phyloP scores from a whole-genome alignment of 768 basidiomycete species.

The Grammothele lineata region DNA sequence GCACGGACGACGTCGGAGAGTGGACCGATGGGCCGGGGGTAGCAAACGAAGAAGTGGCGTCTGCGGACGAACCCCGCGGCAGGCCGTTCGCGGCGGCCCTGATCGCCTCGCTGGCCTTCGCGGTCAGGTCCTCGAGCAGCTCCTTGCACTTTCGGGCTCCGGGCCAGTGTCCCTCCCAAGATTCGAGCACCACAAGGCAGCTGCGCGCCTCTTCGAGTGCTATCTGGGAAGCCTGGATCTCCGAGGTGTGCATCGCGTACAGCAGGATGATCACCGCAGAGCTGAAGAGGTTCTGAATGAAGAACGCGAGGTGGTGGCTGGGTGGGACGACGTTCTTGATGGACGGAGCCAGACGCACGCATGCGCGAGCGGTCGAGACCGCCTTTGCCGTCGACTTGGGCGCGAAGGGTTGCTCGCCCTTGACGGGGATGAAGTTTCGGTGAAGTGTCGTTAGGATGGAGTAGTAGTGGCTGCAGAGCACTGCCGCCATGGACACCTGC shows the following conservation, averaged over 20 bases:
- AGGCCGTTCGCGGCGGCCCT: conserved; percentile 24
- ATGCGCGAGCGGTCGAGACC: conserved; percentile 79
- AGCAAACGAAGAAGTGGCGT: conserved; percentile 3
- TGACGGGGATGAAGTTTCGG: conserved; percentile 82
- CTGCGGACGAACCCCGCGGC: conserved; percentile 17
- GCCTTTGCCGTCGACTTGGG: conserved; percentile 77
- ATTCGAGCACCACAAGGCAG: conserved; percentile 64
- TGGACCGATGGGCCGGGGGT: conserved; percentile 11
- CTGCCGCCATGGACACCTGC: conserved; percentile 81
- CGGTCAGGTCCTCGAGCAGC: conserved; percentile 63
- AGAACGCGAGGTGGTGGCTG: conserved; percentile 85
- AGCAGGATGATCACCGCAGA: conserved; percentile 82
- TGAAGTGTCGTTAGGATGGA: conserved; percentile 84
- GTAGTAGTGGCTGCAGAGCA: conserved; percentile 87
- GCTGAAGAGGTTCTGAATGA: conserved; percentile 87
- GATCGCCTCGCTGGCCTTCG: conserved; percentile 67
- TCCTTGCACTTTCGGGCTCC: conserved; percentile 87
- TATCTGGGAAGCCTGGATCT: conserved; percentile 55
- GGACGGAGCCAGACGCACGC: conserved; percentile 79
- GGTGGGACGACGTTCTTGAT: conserved; percentile 81
- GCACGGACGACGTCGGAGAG: conserved; percentile 11
- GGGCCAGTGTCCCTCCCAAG: conserved; percentile 86
- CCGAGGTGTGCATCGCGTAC: conserved; percentile 80
- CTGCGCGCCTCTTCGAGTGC: conserved; percentile 84
- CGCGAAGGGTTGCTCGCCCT: conserved; percentile 61